phyloP scores from a whole-genome alignment of 441 rosid species.

The Adansonia rubrostipa region DNA sequence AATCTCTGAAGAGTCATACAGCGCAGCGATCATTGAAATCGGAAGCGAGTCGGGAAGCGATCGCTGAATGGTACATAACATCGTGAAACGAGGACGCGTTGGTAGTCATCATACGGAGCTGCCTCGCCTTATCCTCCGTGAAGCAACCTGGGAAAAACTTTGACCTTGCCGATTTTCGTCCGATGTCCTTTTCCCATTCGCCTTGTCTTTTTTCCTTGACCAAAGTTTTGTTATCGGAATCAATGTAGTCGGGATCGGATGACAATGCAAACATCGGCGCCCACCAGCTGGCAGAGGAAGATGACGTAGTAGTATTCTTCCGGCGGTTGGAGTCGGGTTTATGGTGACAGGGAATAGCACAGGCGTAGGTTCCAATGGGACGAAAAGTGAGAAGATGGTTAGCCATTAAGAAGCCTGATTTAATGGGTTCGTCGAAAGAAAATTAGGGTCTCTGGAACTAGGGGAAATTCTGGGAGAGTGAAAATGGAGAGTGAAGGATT shows the following conservation, averaged over 20 bases:
- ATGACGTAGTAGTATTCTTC: conserved; percentile 28
- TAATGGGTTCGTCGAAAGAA: too few relatives aligned
- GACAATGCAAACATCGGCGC: conserved; percentile 69
- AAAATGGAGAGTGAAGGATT: too few relatives aligned
- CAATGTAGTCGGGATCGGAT: conserved; percentile 74
- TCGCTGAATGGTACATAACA: conserved; percentile 80
- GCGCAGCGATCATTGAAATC: conserved; percentile 50
- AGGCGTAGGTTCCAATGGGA: conserved; percentile 40
- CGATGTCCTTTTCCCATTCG: conserved; percentile 28
- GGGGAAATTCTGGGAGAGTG: too few relatives aligned
- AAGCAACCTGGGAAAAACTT: conserved; percentile 56
- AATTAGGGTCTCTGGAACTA: too few relatives aligned
- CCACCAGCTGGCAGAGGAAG: conserved; percentile 62
- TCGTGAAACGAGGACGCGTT: conserved; percentile 60
- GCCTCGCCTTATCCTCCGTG: conserved; percentile 79
- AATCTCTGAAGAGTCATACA: neutral
- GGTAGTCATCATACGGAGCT: conserved; percentile 62
- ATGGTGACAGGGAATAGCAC: conserved; percentile 34
- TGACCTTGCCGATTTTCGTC: conserved; percentile 25
- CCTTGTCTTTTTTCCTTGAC: conserved; percentile 20
- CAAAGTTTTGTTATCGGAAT: conserved; percentile 22
- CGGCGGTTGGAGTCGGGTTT: conserved; percentile 32
- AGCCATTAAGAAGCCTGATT: conserved; percentile 43
- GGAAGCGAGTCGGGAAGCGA: conserved; percentile 79
- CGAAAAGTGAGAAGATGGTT: conserved; percentile 44